A percentile compares a stretch with the other conserved stretches of the same genome.
These are phyloP conservation scores for Trichophyton verrucosum DNA, from an alignment of 2,329 filamentous ascomycete species.

Conservation along the genomic window DNA sequence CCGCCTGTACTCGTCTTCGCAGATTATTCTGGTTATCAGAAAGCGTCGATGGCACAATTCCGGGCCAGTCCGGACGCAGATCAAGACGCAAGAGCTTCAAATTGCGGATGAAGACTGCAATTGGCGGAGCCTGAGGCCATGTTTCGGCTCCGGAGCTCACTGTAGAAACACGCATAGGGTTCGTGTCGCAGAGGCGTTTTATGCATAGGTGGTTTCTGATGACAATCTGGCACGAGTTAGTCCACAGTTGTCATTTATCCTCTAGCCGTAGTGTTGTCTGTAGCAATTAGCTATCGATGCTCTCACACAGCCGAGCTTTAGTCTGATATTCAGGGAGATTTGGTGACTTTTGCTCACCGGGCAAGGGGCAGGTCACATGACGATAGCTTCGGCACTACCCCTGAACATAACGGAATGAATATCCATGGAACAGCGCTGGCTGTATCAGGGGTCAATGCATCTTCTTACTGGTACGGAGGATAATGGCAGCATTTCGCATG, in stretches of 20 bases:
- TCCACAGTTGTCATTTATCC: background rate
- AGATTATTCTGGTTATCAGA: slow-evolving; percentile 58
- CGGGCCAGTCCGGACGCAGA: slow-evolving; percentile 64
- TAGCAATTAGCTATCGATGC: too few relatives aligned
- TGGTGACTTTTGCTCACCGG: too few relatives aligned
- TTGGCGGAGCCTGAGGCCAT: slow-evolving; percentile 39
- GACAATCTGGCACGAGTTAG: background rate
- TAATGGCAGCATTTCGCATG: background rate
- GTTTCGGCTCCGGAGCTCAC: slow-evolving; percentile 11
- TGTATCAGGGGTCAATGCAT: background rate
- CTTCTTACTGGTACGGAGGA: background rate
- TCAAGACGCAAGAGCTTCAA: slow-evolving; percentile 73
- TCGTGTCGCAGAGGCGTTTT: background rate
- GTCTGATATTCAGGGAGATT: background rate
- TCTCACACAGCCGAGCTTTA: background rate
- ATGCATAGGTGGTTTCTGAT: background rate
- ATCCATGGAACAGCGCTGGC: background rate
- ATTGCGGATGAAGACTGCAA: slow-evolving; percentile 66
- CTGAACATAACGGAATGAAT: background rate
- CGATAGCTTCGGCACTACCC: background rate
- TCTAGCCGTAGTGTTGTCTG: too few relatives aligned
- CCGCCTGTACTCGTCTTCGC: slow-evolving; percentile 66
- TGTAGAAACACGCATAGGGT: background rate
- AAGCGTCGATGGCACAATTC: slow-evolving; percentile 58
- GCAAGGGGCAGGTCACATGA: background rate